Conservation (phyloP, 2,329 filamentous ascomycete species). For the Fusarium agapanthi region DNA sequence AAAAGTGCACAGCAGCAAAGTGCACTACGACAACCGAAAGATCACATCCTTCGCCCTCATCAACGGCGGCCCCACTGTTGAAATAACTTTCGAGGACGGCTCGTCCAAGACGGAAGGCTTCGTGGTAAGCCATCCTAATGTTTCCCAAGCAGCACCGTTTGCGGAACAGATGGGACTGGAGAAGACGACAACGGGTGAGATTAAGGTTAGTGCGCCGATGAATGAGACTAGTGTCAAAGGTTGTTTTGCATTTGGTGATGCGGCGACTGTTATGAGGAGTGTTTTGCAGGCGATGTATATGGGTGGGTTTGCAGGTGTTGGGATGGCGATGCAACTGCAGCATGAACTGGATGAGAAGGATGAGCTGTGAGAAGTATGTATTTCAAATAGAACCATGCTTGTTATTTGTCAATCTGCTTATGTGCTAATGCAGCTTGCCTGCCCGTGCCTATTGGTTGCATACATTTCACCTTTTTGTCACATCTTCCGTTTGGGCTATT, state of each 20-base stretch:
- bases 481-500: not conserved
- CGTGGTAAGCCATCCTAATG: slow-evolving; percentile 49
- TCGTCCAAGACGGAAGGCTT: slow-evolving; percentile 50
- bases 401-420: not conserved
- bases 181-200: slow-evolving; percentile 52
- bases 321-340: slow-evolving; percentile 41
- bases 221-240: slow-evolving; percentile 59
- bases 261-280: slow-evolving; percentile 45
- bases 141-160: slow-evolving; percentile 53
- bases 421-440: not conserved
- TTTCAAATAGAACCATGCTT: not conserved
- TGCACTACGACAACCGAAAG: slow-evolving; percentile 49
- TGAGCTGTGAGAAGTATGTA: slow-evolving; percentile 30
- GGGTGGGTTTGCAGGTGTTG: slow-evolving; percentile 42
- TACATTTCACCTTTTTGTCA: not conserved
- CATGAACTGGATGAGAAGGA: slow-evolving; percentile 41
- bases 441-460: not conserved
- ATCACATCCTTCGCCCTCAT: slow-evolving; percentile 45
- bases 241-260: slow-evolving; percentile 64
- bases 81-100: slow-evolving; percentile 53
- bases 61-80: slow-evolving; percentile 41
- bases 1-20: slow-evolving; percentile 45
- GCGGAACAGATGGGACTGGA: slow-evolving; percentile 56
- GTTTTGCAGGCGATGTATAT: slow-evolving; percentile 42
- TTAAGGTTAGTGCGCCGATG: slow-evolving; percentile 55